phyloP scores from a whole-genome alignment of 2,329 filamentous ascomycete species.

The Botryotinia convoluta region DNA sequence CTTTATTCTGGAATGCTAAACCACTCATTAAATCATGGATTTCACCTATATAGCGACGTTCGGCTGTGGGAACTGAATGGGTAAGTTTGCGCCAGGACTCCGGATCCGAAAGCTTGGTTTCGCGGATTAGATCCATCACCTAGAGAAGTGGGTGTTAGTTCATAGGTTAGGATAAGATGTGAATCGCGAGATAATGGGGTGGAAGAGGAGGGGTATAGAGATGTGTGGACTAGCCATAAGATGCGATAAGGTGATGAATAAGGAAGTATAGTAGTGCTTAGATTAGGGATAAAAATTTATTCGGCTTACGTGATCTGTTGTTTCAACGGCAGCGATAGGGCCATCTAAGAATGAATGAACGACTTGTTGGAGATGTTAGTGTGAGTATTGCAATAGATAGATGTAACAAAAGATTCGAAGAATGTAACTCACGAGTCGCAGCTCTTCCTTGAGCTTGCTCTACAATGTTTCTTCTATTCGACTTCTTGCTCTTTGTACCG shows the following conservation, averaged over 20 bases:
- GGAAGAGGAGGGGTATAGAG: background rate
- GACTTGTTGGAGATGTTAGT: constrained; percentile 39
- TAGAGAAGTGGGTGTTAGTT: background rate
- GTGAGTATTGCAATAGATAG: background rate
- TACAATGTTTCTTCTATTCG: constrained; percentile 81
- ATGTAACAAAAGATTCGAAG: background rate
- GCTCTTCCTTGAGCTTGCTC: constrained; percentile 67
- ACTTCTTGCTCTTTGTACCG: constrained; percentile 85
- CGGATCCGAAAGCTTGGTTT: constrained; percentile 71
- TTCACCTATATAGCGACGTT: constrained; percentile 79
- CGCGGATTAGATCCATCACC: constrained; percentile 66
- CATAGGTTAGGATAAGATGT: background rate
- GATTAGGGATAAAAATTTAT: background rate
- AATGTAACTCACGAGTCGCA: constrained; percentile 44
- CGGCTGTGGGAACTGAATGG: constrained; percentile 71
- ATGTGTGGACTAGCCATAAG: background rate
- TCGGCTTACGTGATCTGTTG: constrained; percentile 67
- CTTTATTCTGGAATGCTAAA: constrained; percentile 59
- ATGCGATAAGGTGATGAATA: background rate
- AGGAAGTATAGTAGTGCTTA: background rate
- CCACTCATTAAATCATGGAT: constrained; percentile 71
- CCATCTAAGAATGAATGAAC: constrained; percentile 71
- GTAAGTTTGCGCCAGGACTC: constrained; percentile 83
- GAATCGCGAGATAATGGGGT: no score
- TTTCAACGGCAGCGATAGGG: constrained; percentile 84